Conservation (phyloP, 371 early-diverging fungal species). For the Entomophthora muscae region DNA sequence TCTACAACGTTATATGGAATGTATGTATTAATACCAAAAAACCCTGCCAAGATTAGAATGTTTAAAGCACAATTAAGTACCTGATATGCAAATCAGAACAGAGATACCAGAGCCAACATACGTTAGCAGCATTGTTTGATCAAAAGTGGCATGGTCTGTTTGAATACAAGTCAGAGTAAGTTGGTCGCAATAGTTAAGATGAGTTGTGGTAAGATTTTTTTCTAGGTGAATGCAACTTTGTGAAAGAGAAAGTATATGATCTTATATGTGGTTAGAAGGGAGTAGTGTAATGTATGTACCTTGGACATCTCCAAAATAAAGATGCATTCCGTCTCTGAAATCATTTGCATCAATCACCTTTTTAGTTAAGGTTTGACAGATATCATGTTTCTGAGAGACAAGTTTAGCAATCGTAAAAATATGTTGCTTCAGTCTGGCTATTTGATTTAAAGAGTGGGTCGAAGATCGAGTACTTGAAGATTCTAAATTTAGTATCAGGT, state of each 20-base stretch:
- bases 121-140: neutral
- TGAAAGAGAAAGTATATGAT: neutral
- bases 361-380: neutral
- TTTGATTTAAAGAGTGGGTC: neutral
- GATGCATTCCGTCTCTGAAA: neutral
- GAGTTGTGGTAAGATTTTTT: neutral
- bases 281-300: neutral
- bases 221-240: constrained; percentile 2
- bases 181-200: neutral
- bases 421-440: neutral
- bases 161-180: neutral
- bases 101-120: constrained; percentile 1
- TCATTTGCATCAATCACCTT: neutral
- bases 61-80: neutral
- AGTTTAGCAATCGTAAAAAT: neutral
- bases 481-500: neutral
- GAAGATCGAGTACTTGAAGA: neutral
- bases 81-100: neutral
- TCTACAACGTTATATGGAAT: neutral
- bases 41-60: neutral
- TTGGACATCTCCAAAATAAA: constrained; percentile 3
- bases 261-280: neutral
- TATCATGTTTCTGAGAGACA: neutral
- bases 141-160: neutral
- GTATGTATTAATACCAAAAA: neutral